phyloP scores from a whole-genome alignment of 225 moss, liverwort and hornwort genomes.

The Bryum argenteum region DNA sequence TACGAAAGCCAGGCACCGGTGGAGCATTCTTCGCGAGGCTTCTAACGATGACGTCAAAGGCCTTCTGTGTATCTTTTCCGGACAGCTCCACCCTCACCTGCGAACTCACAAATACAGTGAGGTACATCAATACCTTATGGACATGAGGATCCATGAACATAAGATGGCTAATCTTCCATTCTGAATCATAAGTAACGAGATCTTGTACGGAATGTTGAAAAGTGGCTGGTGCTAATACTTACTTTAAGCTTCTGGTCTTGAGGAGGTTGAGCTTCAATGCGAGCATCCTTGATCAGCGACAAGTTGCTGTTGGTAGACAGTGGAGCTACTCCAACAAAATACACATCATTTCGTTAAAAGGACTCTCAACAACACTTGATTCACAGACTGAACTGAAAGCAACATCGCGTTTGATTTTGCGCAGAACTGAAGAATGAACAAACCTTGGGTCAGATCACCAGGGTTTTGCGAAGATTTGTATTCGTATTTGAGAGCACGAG shows the following conservation, averaged over 20 bases:
- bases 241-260: constrained; percentile 70
- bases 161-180: no score
- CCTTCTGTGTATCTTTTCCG: constrained; percentile 69
- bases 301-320: constrained; percentile 44
- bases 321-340: constrained; percentile 41
- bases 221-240: constrained; percentile 31
- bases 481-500: constrained; percentile 59
- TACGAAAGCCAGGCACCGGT: constrained; percentile 83
- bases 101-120: constrained; percentile 23
- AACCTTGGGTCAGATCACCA: constrained; percentile 58
- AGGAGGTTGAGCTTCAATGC: constrained; percentile 68
- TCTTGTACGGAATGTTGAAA: background rate
- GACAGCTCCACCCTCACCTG: constrained; percentile 80
- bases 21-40: constrained; percentile 79
- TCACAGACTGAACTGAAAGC: background rate
- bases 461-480: constrained; percentile 53
- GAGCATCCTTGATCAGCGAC: constrained; percentile 69
- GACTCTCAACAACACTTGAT: background rate
- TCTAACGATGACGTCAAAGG: constrained; percentile 74
- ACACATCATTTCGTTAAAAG: background rate
- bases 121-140: background rate
- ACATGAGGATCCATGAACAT: no score
- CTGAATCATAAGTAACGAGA: no score
- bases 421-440: background rate
- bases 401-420: background rate